Base-by-base conservation (phyloP, 1,284 basidiomycete species). In the Ganoderma sinense region DNA sequence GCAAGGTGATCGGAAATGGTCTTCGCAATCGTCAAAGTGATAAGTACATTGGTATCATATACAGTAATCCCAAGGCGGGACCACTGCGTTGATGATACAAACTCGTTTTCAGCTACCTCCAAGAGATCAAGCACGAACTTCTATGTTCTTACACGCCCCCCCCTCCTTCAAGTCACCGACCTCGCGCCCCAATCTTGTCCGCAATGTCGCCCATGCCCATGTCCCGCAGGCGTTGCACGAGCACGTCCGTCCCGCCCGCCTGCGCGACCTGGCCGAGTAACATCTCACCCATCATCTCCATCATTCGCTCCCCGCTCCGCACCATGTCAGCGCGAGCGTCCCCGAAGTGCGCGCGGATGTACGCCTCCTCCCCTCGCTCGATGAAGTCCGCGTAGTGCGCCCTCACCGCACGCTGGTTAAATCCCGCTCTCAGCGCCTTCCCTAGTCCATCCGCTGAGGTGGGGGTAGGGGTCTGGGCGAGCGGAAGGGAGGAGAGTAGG, bases 341-440 rank as follows among this genome's bases (percentile, higher is more conserved):
- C 18, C 70, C 67, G 33, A 56, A 68, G 56, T 69, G 70, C 51
- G 58, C 62, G 29, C 51, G 60, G 55, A 69, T 60, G 51, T 69
- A 64, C 48, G 70, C 70, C 23, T 69, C 62, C 41, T 64, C 65
- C 31, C 70, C 70, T 53, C 36, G 67, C 64, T 62, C 58, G 67
- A 71, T 64, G 62, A 66, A 66, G 59, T 71, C 70, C 14, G 56
- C 67, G 59, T 69, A 71, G 65, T 69, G 58, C 65, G 48, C 58
- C 10, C 31, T 31, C 41, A 71, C 33, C 31, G 41, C 67, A 36
- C 41, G 41, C 58, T 71, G 70, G 59, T 69, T 58, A 55, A 71
- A 69, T 14, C 45, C 39, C 41, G 64, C 65, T 41, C 51, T 31
- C n/a, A 71, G 36, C 36, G 55, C 16, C 60, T 11, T 39, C 36